Evolutionary conservation across 371 early-diverging fungal genomes (phyloP).

Genomic region (Syncephalastrum sp.): DNA sequence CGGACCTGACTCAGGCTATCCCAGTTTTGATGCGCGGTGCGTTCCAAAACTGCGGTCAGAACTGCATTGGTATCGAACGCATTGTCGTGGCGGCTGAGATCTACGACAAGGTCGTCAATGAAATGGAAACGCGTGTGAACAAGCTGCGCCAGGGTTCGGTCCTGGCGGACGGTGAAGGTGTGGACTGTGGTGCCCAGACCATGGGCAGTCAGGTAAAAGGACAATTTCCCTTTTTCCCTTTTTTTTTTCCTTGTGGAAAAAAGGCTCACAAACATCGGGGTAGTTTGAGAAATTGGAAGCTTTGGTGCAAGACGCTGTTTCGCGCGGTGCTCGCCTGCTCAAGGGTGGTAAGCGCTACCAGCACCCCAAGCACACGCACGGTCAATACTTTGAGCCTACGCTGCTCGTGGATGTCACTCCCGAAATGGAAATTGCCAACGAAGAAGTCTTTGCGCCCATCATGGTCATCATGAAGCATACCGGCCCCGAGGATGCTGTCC

Average conservation of each 20-base stretch:
- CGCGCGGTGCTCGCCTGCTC: slow-evolving; percentile 73
- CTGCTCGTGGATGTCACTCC: slow-evolving; percentile 74
- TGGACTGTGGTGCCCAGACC: slow-evolving; percentile 81
- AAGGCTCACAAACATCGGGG: background rate
- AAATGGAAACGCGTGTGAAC: slow-evolving; percentile 54
- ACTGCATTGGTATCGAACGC: slow-evolving; percentile 82
- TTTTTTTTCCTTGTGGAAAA: no score
- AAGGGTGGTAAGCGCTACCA: slow-evolving; percentile 65
- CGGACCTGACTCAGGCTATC: slow-evolving; percentile 64
- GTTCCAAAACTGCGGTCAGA: slow-evolving; percentile 87
- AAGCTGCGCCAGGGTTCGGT: slow-evolving; percentile 70
- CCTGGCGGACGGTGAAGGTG: slow-evolving; percentile 62
- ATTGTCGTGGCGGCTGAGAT: slow-evolving; percentile 66
- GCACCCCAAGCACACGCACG: slow-evolving; percentile 68
- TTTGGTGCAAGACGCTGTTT: slow-evolving; percentile 68
- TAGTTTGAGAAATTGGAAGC: slow-evolving; percentile 43
- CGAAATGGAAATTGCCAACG: slow-evolving; percentile 72
- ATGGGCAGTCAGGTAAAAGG: slow-evolving; percentile 57
- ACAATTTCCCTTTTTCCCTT: no score
- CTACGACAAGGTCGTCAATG: slow-evolving; percentile 69
- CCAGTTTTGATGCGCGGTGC: slow-evolving; percentile 78
- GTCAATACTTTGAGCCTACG: slow-evolving; percentile 83
- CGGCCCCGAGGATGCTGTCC: slow-evolving; percentile 71
- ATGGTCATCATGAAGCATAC: slow-evolving; percentile 78
- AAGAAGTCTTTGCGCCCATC: slow-evolving; percentile 85